Conservation (phyloP, 805 yeast genomes). For the Lachancea cidri region DNA sequence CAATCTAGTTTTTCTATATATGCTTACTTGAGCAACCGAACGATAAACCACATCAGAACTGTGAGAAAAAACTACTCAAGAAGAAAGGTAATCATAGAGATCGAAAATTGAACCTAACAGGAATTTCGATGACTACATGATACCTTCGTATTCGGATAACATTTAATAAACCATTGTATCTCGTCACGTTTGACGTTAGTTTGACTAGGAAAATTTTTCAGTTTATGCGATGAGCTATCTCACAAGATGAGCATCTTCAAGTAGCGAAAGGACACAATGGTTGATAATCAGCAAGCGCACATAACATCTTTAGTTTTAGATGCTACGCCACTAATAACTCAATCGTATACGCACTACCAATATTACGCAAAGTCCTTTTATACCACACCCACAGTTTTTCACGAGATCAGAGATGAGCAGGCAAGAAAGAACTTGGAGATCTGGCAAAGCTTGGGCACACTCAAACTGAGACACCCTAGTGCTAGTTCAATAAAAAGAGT, state of each 20-base stretch:
- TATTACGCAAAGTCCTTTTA: constrained; percentile 65
- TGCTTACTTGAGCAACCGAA: too few relatives aligned
- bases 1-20: too few relatives aligned
- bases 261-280: background rate
- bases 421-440: constrained; percentile 72
- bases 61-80: too few relatives aligned
- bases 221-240: background rate
- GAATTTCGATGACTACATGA: too few relatives aligned
- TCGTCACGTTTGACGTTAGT: background rate
- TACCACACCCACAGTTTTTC: constrained; percentile 88
- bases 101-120: too few relatives aligned
- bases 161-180: background rate
- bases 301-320: constrained; percentile 70
- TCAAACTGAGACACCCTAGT: constrained; percentile 74
- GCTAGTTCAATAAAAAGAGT: constrained; percentile 59
- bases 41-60: too few relatives aligned
- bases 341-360: constrained; percentile 67
- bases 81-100: too few relatives aligned
- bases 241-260: constrained; percentile 9
- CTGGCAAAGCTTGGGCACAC: constrained; percentile 60
- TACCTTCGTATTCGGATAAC: too few relatives aligned
- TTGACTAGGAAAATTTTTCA: background rate
- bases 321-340: constrained; percentile 93
- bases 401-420: constrained; percentile 81
- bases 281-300: constrained; percentile 18